Base-by-base conservation (phyloP, 768 basidiomycete species). In the Cyclocybe cylindracea region DNA sequence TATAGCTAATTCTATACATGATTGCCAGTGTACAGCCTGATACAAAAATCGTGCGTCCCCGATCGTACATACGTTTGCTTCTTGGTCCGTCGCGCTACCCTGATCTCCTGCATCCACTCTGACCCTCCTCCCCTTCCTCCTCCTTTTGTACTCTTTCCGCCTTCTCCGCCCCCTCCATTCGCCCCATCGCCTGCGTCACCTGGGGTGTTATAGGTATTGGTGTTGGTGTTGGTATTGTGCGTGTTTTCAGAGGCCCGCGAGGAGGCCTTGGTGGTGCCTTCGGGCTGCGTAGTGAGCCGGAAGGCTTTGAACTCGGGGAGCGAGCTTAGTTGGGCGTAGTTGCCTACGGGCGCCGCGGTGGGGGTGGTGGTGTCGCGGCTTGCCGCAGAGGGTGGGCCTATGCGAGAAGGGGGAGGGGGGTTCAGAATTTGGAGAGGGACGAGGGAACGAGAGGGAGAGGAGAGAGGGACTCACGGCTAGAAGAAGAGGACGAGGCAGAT, bases 21-120 rank as follows among this genome's bases (percentile, higher is more conserved):
- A 45, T 55, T 44, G 10, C 51, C 56, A 46, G 56, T 54, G 44
- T 59, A 61, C 41, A 64, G 31, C 13, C 60, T 51, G 45, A 61
- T 56, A 44, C 56, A 58, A 40, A 60, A 64, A 32, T 60, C 60
- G 39, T 63, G 56, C 7, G 58, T 59, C 29, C 60, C 62, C 8
- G 62, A 58, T 50, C 60, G 55, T 35, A 64, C 56, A 58, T 64
- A 64, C 5, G 53, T 51, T 39, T 64, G 62, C 39, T 60, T 64
- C 48, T 55, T 61, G 31, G 55, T 58, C 51, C 62, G 47, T 44
- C 53, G 56, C 39, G 53, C 45, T 43, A 61, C 54, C 10, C 43
- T 43, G 36, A 64, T 54, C 35, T 64, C 60, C 40, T 58, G 40
- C 62, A 64, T 61, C 51, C 50, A 54, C 44, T 53, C 32, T 55